phyloP scores from a whole-genome alignment of 208 protist genomes.

The Leptomonas pyrrhocoris region DNA sequence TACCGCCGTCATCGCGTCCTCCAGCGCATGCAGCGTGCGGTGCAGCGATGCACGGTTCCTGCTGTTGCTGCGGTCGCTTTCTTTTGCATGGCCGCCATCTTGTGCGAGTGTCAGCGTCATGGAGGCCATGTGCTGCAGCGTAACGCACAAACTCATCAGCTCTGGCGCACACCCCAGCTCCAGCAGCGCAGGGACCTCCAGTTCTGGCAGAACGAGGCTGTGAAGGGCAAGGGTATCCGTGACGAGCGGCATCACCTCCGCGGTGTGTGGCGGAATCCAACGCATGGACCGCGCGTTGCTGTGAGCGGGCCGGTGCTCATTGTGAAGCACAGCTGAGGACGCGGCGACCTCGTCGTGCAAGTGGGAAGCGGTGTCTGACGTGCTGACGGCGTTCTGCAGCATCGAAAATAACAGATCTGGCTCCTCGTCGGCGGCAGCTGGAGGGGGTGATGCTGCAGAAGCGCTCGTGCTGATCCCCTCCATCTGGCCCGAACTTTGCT shows the following conservation, averaged over 20 bases:
- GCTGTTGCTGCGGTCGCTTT: background rate
- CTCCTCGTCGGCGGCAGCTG: background rate
- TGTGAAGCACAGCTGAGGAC: background rate
- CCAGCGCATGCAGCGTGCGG: conserved; percentile 36
- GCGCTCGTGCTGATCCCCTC: no score
- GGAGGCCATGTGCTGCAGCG: conserved; percentile 62
- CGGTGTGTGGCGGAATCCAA: conserved; percentile 72
- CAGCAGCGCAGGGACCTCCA: conserved; percentile 44
- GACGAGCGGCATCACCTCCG: conserved; percentile 47
- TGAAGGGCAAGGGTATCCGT: conserved; percentile 67
- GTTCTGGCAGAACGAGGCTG: conserved; percentile 43
- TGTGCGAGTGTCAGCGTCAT: conserved; percentile 34
- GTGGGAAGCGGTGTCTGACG: background rate
- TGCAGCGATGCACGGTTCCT: conserved; percentile 21
- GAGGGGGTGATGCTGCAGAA: background rate
- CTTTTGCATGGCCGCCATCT: background rate
- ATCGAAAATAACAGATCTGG: conserved; percentile 40
- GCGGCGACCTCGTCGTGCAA: background rate
- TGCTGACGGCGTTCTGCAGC: conserved; percentile 12
- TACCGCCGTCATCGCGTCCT: conserved; percentile 38
- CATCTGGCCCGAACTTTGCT: no score
- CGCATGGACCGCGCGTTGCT: conserved; percentile 24
- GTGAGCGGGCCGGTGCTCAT: background rate
- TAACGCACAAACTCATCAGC: conserved; percentile 56
- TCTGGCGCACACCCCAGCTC: conserved; percentile 30